Conservation (phyloP, 2,329 filamentous ascomycete species). For the Byssochlamys sp. region DNA sequence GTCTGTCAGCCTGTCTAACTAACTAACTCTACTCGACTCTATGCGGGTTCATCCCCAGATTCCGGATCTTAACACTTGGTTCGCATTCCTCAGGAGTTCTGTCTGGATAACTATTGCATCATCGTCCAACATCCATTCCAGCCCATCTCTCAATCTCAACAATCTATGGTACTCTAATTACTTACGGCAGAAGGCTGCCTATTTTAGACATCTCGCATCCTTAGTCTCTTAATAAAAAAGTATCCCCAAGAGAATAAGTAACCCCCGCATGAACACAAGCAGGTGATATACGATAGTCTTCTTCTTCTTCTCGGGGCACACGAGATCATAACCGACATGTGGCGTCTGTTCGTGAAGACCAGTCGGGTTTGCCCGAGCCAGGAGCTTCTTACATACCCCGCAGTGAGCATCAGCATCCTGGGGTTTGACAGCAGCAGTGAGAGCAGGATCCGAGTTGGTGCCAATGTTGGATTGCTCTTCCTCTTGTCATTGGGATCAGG, state of each 20-base stretch:
- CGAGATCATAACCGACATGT: neutral
- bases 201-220: too few relatives aligned
- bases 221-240: neutral
- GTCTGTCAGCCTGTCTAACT: too few relatives aligned
- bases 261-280: neutral
- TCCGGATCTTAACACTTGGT: neutral
- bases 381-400: neutral
- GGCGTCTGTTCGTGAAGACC: neutral
- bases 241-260: neutral
- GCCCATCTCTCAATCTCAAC: neutral
- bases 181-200: neutral
- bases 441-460: neutral
- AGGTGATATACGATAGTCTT: neutral
- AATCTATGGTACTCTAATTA: neutral
- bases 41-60: neutral
- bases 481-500: neutral
- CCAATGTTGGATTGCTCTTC: neutral
- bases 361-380: neutral
- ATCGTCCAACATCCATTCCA: neutral
- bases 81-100: neutral
- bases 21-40: neutral
- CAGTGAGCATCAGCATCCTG: neutral
- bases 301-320: neutral
- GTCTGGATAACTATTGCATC: neutral
- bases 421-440: neutral